Evolutionary conservation across 495 filamentous ascomycete species (phyloP).

Genomic region (Penicillium psychrofluorescens): DNA sequence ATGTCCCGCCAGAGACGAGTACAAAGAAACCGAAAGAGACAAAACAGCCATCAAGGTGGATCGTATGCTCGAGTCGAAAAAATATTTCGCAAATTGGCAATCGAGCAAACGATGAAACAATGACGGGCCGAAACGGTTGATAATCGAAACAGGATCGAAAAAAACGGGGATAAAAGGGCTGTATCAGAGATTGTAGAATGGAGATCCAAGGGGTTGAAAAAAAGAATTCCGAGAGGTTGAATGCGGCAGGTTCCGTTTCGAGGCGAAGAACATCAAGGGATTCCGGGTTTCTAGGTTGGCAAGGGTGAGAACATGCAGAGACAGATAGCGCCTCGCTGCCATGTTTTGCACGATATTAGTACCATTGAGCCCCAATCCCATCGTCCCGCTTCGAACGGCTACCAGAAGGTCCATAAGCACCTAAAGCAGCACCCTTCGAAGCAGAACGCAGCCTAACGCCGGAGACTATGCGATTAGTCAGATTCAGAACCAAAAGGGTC

Average conservation of each 20-base stretch:
- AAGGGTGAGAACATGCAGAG: too few species aligned
- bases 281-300: constrained; percentile 23
- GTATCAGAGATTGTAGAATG: constrained; percentile 29
- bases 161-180: constrained; percentile 26
- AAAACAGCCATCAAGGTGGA: constrained; percentile 7
- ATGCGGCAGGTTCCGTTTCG: constrained; percentile 27
- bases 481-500: constrained; percentile 59
- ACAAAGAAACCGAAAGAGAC: constrained; percentile 10
- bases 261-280: constrained; percentile 20
- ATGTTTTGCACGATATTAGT: constrained; percentile 44
- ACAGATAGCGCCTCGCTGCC: constrained; percentile 16
- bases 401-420: constrained; percentile 56
- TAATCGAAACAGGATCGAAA: constrained; percentile 31
- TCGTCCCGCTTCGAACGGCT: constrained; percentile 74
- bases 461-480: constrained; percentile 86
- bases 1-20: constrained; percentile 10
- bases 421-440: constrained; percentile 72
- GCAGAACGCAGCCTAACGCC: constrained; percentile 92
- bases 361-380: constrained; percentile 53
- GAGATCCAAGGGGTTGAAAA: constrained; percentile 27
- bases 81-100: constrained; percentile 1
- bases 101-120: constrained; percentile 12
- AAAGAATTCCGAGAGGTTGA: constrained; percentile 35
- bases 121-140: constrained; percentile 29
- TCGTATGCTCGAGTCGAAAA: constrained; percentile 7